Evolutionary conservation across 805 yeast species (phyloP), one percentile per base, ranked within the genome.

Genomic region (Zygosaccharomyces siamensis): DNA sequence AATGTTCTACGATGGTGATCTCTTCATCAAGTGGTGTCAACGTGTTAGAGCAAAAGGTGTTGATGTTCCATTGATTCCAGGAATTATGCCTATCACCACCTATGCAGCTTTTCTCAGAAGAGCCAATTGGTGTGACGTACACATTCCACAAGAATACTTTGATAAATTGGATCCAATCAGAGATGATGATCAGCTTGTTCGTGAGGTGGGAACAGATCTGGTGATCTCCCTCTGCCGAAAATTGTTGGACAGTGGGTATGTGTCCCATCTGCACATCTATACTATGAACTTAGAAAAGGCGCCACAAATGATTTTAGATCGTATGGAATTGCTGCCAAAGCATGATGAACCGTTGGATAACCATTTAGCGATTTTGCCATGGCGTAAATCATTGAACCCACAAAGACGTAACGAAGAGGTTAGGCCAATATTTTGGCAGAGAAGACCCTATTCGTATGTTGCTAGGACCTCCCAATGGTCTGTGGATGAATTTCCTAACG

Each of bases 31-130:
- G 10, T 93, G 99, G 99, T 88, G 93, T 60, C 66, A 74, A 16
- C 69, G 72, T 51, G 77, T 92, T 47, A 78, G 92, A 57, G 80
- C 75, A 20, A 72, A 73, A 20, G 97, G 96, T 20, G 78, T 93
- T 54, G 74, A 74, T 35, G 81, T 87, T 46, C 98, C 98, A 26
- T 86, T 93, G 56, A 84, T 93, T 51, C 99, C 99, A 1, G 99
- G 99, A 11, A 89, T 93, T 68, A 93, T 93, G 99, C 99, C 99
- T 20, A 90, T 93, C 50, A 83, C 95, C n/a, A 88, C 97, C 3
- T 90, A 92, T 69, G 86, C 95, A 23, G 81, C 96, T 3, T 93
- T 93, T 66, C 68, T 89, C 54, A 84, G 99, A 72, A 81, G 99
- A 66, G 96, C 97, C 16, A 81, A 81, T 47, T 93, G 99, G 99